Base-by-base conservation (phyloP, 2,329 filamentous ascomycete genomes). In the Scedosporium dehoogii region DNA sequence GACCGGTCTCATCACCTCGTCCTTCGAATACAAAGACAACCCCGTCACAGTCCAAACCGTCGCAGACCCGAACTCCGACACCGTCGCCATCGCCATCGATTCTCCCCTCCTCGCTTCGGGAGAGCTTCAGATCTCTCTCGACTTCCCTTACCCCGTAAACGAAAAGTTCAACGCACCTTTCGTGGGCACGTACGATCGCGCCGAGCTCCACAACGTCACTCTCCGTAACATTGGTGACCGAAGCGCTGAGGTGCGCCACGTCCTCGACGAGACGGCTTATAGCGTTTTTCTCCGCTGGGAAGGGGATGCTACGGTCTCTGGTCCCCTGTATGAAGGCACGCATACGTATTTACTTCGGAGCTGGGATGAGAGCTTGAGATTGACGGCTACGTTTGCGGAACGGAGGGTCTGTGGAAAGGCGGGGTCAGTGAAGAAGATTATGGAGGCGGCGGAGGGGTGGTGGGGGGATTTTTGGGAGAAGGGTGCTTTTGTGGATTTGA, bases 141-240 rank as follows among this genome's bases (percentile, higher is more conserved):
- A 79, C 63, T 79, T 76, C 59, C 75, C 76, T 0, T 79, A 77
- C 51, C 75, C 74, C 0, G 72, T 72, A 3, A 70, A 70, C n/a
- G 76, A 76, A 64, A 79, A 79, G 63, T 79, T 75, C 27, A 73
- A 78, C 58, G 74, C 75, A 10, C 71, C 75, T 1, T 79, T 77
- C 38, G 75, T 73, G 0, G 77, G 76, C 0, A 69, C 73, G 4
- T 76, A 75, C 27, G 71, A 77, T 18, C 38, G 21, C 25, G 53
- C 55, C 3, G 42, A 58, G n/a, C 60, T 58, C 23, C 60, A 62
- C 53, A 23, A 18, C 29, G 58, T 55, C 21, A 48, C 14, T 27
- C 53, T 62, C 5, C 25, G 10, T 16, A 23, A 42, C 5, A 16
- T 38, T 4, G n/a, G 16, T 14, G 59, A 55, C 3, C 18, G 33